Base-by-base conservation (phyloP, 129 eudicot species). In the Flaveria trinervia region DNA sequence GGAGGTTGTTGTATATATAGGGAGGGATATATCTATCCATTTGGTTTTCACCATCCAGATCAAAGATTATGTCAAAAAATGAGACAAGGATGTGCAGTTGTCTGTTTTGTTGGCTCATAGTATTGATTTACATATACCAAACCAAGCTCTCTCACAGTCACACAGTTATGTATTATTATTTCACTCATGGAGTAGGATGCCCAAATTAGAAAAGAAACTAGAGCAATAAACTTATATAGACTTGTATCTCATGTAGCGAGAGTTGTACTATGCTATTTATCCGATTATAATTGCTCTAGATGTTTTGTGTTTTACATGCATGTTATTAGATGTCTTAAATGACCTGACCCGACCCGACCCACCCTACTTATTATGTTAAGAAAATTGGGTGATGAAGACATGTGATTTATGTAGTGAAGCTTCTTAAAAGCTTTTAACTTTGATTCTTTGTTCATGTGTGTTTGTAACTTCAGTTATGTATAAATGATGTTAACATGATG, bases 1-100 rank as follows among this genome's bases (percentile, higher is more conserved):
- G 67, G 88, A 69, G 82, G 77, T 73, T 80, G 90, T 84, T 92
- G 89, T 92, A 85, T 65, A 89, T 92, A 92, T 80, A 79, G 84
- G 76, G 80, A 71, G 33, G 39, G 39, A 4, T 33, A 33, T 61
- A 62, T 73, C 33, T 28, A 28, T 28, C 33, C 71, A 73, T 23
- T 74, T 73, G 61, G 39, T 33, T 33, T 33, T 33, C 39, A 57
- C 80, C 76, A 74, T 73, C 85, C 84, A 54, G 78, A 78, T 81
- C 71, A 25, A 83, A 70, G 79, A 61, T 68, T 83, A 56, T 75
- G 65, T 45, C 56, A 52, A 70, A 71, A 41, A 74, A 51, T 39
- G 33, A 60, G 77, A 70, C 79, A 49, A 81, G 78, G 76, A 75
- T 66, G 44, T 16, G 66, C 65, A 65, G 70, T 84, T 56, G 83